These are phyloP conservation scores for Mycena venus DNA, from an alignment of 768 basidiomycete species.

Conservation along the genomic window DNA sequence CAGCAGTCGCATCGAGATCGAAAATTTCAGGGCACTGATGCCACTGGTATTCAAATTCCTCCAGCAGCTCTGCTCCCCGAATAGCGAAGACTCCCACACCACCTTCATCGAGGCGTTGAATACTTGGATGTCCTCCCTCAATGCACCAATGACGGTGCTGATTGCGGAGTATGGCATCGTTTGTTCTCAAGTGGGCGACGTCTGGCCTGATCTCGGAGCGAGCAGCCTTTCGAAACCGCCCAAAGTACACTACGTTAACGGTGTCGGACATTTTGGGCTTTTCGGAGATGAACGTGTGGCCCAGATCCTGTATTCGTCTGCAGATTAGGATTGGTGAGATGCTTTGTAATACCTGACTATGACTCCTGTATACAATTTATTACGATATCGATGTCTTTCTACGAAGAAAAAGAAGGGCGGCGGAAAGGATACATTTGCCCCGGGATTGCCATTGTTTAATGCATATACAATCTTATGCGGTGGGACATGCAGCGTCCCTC, in stretches of 20 bases:
- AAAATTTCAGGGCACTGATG: background rate
- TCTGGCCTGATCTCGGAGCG: slow-evolving; percentile 27
- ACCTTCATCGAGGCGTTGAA: background rate
- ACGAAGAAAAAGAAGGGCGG: too few relatives aligned
- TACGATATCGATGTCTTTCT: too few relatives aligned
- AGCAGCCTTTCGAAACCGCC: background rate
- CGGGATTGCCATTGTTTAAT: too few relatives aligned
- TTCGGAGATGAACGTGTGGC: slow-evolving; percentile 2
- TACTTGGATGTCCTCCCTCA: slow-evolving; percentile 7
- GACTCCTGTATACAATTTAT: too few relatives aligned
- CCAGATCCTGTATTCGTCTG: background rate
- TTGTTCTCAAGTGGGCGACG: background rate
- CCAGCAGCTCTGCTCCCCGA: background rate
- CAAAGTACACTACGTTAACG: background rate
- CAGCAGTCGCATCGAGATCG: background rate
- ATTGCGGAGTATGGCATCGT: slow-evolving; percentile 12
- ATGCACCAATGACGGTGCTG: background rate
- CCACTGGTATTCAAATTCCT: slow-evolving; percentile 5
- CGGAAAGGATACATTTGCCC: too few relatives aligned
- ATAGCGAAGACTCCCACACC: background rate
- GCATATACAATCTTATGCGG: too few relatives aligned
- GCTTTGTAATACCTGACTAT: too few relatives aligned
- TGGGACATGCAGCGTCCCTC: too few relatives aligned
- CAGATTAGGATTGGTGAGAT: too few relatives aligned
- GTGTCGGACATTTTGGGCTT: slow-evolving; percentile 17